These are phyloP conservation scores for Viola odorata DNA, from an alignment of 345 rosid species.

Conservation along the genomic window DNA sequence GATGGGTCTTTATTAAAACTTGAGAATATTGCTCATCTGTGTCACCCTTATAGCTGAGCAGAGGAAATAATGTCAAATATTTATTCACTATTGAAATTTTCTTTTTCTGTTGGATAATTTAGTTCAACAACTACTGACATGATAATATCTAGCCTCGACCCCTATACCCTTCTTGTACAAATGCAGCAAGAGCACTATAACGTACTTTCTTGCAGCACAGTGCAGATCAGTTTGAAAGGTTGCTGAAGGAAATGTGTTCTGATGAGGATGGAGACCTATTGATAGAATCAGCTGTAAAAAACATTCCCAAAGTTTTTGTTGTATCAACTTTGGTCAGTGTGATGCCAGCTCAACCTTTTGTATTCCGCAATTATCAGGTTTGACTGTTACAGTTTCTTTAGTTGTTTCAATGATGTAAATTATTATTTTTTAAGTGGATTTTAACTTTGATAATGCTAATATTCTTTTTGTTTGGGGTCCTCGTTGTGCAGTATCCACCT, in stretches of 20 bases:
- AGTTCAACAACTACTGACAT: too few species aligned
- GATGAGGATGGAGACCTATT: slow-evolving; percentile 91
- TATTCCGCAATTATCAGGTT: slow-evolving; percentile 98
- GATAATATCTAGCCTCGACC: neutral
- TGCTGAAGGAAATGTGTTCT: slow-evolving; percentile 96
- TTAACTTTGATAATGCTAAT: neutral
- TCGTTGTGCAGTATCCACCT: slow-evolving; percentile 64
- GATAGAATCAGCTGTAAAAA: slow-evolving; percentile 92
- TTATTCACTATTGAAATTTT: too few species aligned
- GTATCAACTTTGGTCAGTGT: slow-evolving; percentile 92
- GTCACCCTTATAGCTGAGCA: too few species aligned
- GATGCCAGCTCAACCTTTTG: slow-evolving; percentile 91
- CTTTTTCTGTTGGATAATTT: too few species aligned
- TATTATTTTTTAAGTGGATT: too few species aligned
- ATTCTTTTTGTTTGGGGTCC: slow-evolving; percentile 2
- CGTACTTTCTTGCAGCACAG: slow-evolving; percentile 79
- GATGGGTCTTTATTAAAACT: neutral
- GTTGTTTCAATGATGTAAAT: too few species aligned
- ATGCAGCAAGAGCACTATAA: slow-evolving; percentile 13
- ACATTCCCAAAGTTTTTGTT: slow-evolving; percentile 84
- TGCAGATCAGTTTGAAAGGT: slow-evolving; percentile 93
- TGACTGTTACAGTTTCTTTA: slow-evolving; percentile 4
- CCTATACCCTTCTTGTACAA: neutral
- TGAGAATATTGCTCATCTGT: slow-evolving; percentile 3
- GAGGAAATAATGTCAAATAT: too few species aligned